Base-by-base conservation (phyloP, 768 basidiomycete genomes). In the Amanita pallidorosea region DNA sequence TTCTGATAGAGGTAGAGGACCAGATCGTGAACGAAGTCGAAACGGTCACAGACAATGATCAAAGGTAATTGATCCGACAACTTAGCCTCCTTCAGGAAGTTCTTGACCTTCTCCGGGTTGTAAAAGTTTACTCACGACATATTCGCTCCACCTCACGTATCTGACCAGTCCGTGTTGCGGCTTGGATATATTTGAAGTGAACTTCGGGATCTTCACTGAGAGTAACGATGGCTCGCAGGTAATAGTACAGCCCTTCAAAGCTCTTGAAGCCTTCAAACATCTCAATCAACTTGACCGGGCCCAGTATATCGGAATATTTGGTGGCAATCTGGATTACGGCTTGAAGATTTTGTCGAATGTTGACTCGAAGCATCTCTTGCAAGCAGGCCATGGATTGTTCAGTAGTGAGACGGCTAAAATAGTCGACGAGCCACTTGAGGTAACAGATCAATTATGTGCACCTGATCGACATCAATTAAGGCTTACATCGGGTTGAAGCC, bases 31-130 rank as follows among this genome's bases (percentile, higher is more conserved):
- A 99, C 95, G 60, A 97, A 98, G 75, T 96, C 95, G 76, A 98
- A 99, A 35, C 96, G 92, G 65, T 99, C 96, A 77, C 96, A 98
- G 60, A 99, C 96, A 57, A 99, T 98, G 74, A 98, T 99, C 58
- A 99, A 83, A 4, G 96, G 96, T 34, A 99, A 82, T 64, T 98
- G 96, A 63, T 98, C 96, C 34, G 83, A 70, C 25, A 99, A 83
- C 61, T 96, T 94, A 61, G 96, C 94, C 63, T 99, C 96, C 68
- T 97, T 97, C 66, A 97, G 81, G 85, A 97, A 98, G 70, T 99
- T 99, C 78, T 99, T 98, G 79, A 98, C 96, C 69, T 99, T 99
- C 74, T 99, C 96, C 1, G 96, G 90, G 67, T 94, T 97, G 77
- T 98, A 98, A 70, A 74, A 75, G 70, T 98, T 92, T 71, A n/a